Evolutionary conservation across 139 green algal genomes (phyloP), one percentile per base, ranked within the genome.

Genomic region (Marvania coccoides): DNA sequence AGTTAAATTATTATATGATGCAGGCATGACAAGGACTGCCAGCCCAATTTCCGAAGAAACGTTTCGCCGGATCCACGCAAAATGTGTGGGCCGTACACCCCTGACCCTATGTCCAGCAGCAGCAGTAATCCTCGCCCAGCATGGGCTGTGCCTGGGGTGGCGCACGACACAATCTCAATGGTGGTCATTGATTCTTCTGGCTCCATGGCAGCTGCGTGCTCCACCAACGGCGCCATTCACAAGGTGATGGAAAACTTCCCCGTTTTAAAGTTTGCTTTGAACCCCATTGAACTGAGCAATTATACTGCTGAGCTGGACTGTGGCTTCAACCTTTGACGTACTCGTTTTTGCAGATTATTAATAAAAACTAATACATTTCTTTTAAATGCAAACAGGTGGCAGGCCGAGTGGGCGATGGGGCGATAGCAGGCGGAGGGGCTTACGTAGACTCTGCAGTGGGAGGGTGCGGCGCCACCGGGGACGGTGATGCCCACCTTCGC

Each of bases 151-250:
- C n/a, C 48, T 28, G 7, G 24, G 6, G 3, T 42, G 1, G 67
- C 59, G 34, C 86, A 93, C 58, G 86, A 93, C 72, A 93, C 86
- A 0, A 91, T 93, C 12, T 69, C 81, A 3, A 84, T 93, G 76
- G 63, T 85, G 9, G 85, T 72, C 13, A 67, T 91, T 6, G 77
- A 86, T 30, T 35, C 6, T 23, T 29, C 57, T 10, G 84, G 69
- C 24, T 71, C 60, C 4, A 62, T 87, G 33, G 74, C 75, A 7
- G 75, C 77, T 14, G 78, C 62, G 2, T 65, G 64, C 8, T 81
- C 75, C 23, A 77, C 80, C 31, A 90, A 92, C 63, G 86, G 86
- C 3, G 59, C 71, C 31, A 67, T 35, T 26, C 63, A 79, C 65
- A 81, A 90, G 61, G 69, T 81, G 55, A 10, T n/a, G n/a, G n/a